A percentile compares a stretch with the other conserved stretches of the same genome.
Conservation (phyloP, 2,329 filamentous ascomycete genomes). For the Clonostachys rhizophaga region DNA sequence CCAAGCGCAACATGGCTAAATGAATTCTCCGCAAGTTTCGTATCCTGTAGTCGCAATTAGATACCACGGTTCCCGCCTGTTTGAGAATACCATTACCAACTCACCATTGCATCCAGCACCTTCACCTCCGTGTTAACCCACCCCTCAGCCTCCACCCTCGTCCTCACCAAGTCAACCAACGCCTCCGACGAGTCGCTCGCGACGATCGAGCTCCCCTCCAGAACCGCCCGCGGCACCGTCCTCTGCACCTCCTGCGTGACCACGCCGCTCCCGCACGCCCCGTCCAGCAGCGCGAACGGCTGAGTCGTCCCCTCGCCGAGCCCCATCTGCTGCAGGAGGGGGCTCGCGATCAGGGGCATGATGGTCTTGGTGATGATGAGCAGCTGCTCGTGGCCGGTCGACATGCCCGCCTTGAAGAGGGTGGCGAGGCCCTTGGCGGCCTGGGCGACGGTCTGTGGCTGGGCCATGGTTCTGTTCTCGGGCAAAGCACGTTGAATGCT, state of each 20-base stretch:
- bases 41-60: slow-evolving; percentile 20
- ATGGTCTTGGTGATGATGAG: slow-evolving; percentile 8
- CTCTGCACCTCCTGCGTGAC: slow-evolving; percentile 38
- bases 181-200: slow-evolving; percentile 39
- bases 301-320: slow-evolving; percentile 4
- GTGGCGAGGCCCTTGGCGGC: slow-evolving; percentile 1
- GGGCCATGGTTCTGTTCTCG: too few relatives aligned
- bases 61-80: background rate
- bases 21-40: slow-evolving; percentile 25
- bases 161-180: slow-evolving; percentile 33
- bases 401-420: slow-evolving; percentile 5
- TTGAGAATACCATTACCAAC: slow-evolving; percentile 4
- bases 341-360: slow-evolving; percentile 8
- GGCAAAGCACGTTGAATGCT: background rate
- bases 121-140: slow-evolving; percentile 41
- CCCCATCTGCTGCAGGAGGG: slow-evolving; percentile 16
- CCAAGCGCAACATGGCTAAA: slow-evolving; percentile 39
- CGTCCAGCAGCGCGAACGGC: slow-evolving; percentile 41
- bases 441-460: background rate
- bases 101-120: slow-evolving; percentile 40
- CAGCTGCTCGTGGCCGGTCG: background rate
- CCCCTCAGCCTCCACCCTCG: slow-evolving; percentile 27
- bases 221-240: slow-evolving; percentile 25
- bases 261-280: slow-evolving; percentile 47
- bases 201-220: slow-evolving; percentile 36